Percentiles rank a stretch among this genome's conserved stretches.
These are phyloP conservation scores for Xylaria sp. DNA, from an alignment of 2,329 filamentous ascomycete species.

Conservation along the genomic window DNA sequence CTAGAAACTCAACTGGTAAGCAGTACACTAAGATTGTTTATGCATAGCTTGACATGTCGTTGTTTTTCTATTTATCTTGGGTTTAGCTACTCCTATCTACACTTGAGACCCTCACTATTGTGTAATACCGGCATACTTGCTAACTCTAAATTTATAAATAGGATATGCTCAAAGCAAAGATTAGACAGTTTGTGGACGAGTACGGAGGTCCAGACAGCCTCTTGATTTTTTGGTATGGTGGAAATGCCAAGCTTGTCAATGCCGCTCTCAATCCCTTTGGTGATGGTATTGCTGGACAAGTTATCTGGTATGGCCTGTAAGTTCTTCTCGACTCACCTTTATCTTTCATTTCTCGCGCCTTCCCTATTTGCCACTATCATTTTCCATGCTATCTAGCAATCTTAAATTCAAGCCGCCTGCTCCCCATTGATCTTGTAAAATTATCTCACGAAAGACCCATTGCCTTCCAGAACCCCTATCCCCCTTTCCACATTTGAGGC, in stretches of 20 bases:
- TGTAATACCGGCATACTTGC: neutral
- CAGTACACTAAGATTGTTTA: neutral
- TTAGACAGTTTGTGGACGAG: conserved; percentile 31
- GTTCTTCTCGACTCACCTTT: neutral
- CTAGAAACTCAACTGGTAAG: conserved; percentile 20
- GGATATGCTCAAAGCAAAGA: conserved; percentile 31
- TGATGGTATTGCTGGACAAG: neutral
- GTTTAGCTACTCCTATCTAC: neutral
- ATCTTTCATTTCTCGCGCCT: neutral
- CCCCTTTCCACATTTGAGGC: neutral
- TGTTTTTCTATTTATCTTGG: no score
- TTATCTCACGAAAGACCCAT: no score
- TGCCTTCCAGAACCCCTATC: no score
- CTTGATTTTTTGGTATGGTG: conserved; percentile 39
- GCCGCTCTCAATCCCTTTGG: neutral
- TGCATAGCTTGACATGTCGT: neutral
- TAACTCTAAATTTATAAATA: neutral
- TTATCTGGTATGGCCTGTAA: conserved; percentile 38
- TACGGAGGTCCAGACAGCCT: conserved; percentile 32
- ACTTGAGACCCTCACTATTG: neutral
- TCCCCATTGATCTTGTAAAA: neutral
- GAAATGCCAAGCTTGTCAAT: conserved; percentile 29
- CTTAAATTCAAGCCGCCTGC: neutral
- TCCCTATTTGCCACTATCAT: neutral
- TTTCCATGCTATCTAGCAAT: neutral